Percentiles rank a stretch among this genome's conserved stretches.
These are phyloP conservation scores for Paecilomyces niveus DNA, from an alignment of 2,329 filamentous ascomycete genomes.

Conservation along the genomic window DNA sequence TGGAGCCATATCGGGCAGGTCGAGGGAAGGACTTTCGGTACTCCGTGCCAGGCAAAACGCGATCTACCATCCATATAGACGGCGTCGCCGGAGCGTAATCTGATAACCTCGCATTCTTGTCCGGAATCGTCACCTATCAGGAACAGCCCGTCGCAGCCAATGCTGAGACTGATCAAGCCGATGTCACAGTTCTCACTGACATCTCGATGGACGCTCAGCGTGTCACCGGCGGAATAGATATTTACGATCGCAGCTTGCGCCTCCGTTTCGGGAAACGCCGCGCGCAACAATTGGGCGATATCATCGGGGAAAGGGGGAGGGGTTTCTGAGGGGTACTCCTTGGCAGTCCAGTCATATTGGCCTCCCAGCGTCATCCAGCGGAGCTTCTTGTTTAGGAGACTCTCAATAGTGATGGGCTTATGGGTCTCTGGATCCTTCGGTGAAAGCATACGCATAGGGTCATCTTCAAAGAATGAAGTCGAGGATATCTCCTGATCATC, in stretches of 20 bases:
- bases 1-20: conserved; percentile 71
- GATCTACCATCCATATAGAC: conserved; percentile 80
- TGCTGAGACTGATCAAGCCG: conserved; percentile 74
- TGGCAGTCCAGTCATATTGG: conserved; percentile 92
- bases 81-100: conserved; percentile 76
- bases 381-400: conserved; percentile 70
- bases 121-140: conserved; percentile 63
- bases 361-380: conserved; percentile 93
- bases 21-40: conserved; percentile 72
- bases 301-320: conserved; percentile 71
- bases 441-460: conserved; percentile 21
- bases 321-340: conserved; percentile 63
- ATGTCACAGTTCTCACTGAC: conserved; percentile 77
- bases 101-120: conserved; percentile 42
- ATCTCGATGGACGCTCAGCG: conserved; percentile 86
- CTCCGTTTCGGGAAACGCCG: conserved; percentile 66
- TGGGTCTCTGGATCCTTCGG: conserved; percentile 71
- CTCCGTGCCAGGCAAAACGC: conserved; percentile 90
- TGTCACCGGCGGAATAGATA: conserved; percentile 84
- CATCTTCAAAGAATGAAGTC: conserved; percentile 50
- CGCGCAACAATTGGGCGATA: conserved; percentile 59
- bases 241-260: conserved; percentile 92
- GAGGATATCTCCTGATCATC: background rate
- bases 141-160: conserved; percentile 88
- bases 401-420: conserved; percentile 61